These are phyloP conservation scores for Ramularia endophylla DNA, from an alignment of 2,329 filamentous ascomycete genomes.

Conservation along the genomic window DNA sequence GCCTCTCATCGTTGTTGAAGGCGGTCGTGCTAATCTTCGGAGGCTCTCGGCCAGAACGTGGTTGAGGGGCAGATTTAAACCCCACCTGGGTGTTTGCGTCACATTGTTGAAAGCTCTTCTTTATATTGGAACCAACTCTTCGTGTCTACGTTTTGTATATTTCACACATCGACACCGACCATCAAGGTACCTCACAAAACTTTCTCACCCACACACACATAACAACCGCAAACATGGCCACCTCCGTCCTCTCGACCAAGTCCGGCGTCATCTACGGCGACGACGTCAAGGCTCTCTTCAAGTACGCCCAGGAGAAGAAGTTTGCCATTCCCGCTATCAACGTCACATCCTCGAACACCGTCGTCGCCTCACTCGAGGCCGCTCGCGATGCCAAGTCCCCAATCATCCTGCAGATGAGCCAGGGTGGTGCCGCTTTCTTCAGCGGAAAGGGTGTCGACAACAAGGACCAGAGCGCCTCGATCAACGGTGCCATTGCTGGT, in stretches of 20 bases:
- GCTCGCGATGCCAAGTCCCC: conserved; percentile 87
- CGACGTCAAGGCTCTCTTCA: conserved; percentile 57
- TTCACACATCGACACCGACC: not conserved
- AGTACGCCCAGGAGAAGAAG: conserved; percentile 79
- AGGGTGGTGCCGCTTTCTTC: conserved; percentile 74
- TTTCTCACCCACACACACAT: not conserved
- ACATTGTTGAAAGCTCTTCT: no score
- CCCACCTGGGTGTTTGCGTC: no score
- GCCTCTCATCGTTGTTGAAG: no score
- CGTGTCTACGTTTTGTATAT: no score
- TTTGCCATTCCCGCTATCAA: conserved; percentile 74
- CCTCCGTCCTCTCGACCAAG: conserved; percentile 29
- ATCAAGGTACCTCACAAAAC: conserved; percentile 7
- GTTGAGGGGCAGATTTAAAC: no score
- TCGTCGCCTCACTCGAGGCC: conserved; percentile 84
- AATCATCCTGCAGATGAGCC: conserved; percentile 87
- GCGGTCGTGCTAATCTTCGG: no score
- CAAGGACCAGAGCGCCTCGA: conserved; percentile 76
- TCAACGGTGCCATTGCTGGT: conserved; percentile 79
- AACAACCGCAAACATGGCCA: conserved; percentile 20
- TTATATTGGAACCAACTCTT: no score
- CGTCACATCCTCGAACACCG: conserved; percentile 86
- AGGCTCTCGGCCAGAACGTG: no score
- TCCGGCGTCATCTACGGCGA: conserved; percentile 35
- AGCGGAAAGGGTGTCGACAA: conserved; percentile 67